Percentiles rank a stretch among this genome's conserved stretches.
Evolutionary conservation across 2,329 filamentous ascomycete genomes (phyloP).

Genomic region (Thelonectria olida): DNA sequence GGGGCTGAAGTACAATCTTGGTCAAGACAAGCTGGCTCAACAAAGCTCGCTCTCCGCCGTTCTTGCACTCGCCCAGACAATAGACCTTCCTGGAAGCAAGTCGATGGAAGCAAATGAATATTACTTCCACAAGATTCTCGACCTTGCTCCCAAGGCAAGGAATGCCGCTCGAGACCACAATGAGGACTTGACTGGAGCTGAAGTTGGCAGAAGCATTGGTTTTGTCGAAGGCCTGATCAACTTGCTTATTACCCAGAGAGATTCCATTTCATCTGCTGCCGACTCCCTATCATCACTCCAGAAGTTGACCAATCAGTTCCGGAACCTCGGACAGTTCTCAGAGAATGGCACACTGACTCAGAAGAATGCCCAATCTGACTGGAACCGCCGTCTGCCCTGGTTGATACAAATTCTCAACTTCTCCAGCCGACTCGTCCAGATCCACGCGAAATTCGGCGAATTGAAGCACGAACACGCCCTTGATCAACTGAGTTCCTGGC

Average conservation of each 20-base stretch:
- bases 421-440: slow-evolving; percentile 67
- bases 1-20: slow-evolving; percentile 87
- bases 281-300: slow-evolving; percentile 51
- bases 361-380: slow-evolving; percentile 33
- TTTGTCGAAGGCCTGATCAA: slow-evolving; percentile 88
- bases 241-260: slow-evolving; percentile 69
- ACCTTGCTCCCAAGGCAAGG: slow-evolving; percentile 75
- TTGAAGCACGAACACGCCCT: slow-evolving; percentile 56
- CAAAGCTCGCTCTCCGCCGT: slow-evolving; percentile 78
- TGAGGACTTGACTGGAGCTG: slow-evolving; percentile 83
- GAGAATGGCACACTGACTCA: slow-evolving; percentile 35
- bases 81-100: slow-evolving; percentile 44
- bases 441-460: slow-evolving; percentile 73
- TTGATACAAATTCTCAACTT: slow-evolving; percentile 74
- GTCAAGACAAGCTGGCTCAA: slow-evolving; percentile 74
- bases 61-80: slow-evolving; percentile 65
- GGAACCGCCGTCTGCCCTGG: slow-evolving; percentile 59
- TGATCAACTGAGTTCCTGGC: slow-evolving; percentile 59
- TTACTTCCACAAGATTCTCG: slow-evolving; percentile 82
- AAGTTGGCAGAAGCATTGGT: slow-evolving; percentile 81
- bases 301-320: slow-evolving; percentile 48
- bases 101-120: slow-evolving; percentile 63
- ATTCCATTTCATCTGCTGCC: slow-evolving; percentile 53
- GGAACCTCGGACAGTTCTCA: slow-evolving; percentile 44
- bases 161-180: slow-evolving; percentile 77